Conservation (phyloP, 2,329 filamentous ascomycete genomes). For the Cylindrodendrum hubeiense region DNA sequence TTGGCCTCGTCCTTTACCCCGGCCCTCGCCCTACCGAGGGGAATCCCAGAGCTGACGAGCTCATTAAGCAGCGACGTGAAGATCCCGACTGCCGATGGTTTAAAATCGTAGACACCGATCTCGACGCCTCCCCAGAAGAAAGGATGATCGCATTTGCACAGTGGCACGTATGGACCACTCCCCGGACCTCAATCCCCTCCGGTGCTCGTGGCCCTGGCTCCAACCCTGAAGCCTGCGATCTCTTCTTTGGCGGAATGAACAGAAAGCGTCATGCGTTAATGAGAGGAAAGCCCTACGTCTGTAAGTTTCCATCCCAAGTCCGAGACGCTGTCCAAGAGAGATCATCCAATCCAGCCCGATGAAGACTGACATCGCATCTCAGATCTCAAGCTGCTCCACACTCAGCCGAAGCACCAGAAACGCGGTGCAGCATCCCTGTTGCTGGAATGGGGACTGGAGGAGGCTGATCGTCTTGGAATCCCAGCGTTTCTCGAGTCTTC, state of each 20-base stretch:
- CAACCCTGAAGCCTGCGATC: conserved; percentile 50
- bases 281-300: conserved; percentile 49
- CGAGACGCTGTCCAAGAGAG: background rate
- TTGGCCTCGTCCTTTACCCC: conserved; percentile 50
- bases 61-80: conserved; percentile 35
- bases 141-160: conserved; percentile 51
- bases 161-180: conserved; percentile 50
- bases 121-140: conserved; percentile 37
- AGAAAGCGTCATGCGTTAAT: conserved; percentile 46
- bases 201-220: conserved; percentile 44
- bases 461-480: conserved; percentile 53
- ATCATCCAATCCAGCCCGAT: no score
- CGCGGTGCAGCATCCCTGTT: conserved; percentile 51
- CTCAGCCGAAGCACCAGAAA: conserved; percentile 52
- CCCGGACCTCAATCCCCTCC: conserved; percentile 39
- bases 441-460: conserved; percentile 49
- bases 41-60: conserved; percentile 36
- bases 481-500: conserved; percentile 54
- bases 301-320: conserved; percentile 43
- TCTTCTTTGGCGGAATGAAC: conserved; percentile 48
- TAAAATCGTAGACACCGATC: conserved; percentile 51
- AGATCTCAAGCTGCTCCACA: conserved; percentile 55
- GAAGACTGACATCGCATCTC: background rate
- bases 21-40: conserved; percentile 36
- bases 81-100: conserved; percentile 49